A percentile compares a stretch with the other conserved stretches of the same genome.
phyloP scores from a whole-genome alignment of 345 rosid species.

The Salix caprea region DNA sequence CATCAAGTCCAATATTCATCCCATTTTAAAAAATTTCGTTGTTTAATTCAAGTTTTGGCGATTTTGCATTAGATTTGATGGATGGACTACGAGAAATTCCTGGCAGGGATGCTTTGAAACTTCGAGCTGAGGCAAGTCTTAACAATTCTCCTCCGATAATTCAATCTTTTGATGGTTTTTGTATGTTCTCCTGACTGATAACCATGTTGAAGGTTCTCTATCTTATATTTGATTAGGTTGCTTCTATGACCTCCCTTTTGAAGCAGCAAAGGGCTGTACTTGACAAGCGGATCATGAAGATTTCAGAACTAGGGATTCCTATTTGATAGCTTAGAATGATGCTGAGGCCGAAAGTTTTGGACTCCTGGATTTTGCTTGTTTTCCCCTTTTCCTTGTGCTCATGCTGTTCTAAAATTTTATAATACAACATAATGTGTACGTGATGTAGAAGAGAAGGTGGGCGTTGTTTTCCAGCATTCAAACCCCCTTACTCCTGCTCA shows the following conservation, averaged over 20 bases:
- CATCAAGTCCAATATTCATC: no score
- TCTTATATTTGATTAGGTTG: slow-evolving; percentile 47
- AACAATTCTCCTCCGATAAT: neutral
- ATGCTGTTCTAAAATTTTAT: neutral
- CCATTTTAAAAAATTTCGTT: neutral
- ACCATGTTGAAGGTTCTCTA: neutral
- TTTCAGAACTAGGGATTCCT: slow-evolving; percentile 76
- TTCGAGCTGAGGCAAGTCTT: slow-evolving; percentile 75
- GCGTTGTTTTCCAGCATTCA: neutral
- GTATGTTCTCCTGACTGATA: neutral
- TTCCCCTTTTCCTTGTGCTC: neutral
- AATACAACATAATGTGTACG: neutral
- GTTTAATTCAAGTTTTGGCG: neutral
- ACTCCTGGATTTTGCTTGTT: neutral
- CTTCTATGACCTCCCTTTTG: slow-evolving; percentile 66
- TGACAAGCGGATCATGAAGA: slow-evolving; percentile 67
- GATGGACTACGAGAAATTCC: slow-evolving; percentile 84
- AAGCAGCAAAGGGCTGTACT: slow-evolving; percentile 51
- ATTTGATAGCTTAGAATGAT: slow-evolving; percentile 25
- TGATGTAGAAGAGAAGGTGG: neutral
- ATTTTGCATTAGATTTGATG: slow-evolving; percentile 59
- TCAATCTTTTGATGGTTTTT: neutral
- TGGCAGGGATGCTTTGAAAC: slow-evolving; percentile 87
- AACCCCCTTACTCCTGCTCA: neutral
- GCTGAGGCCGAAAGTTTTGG: neutral